Evolutionary conservation across 2,329 filamentous ascomycete genomes (phyloP).

Genomic region (Plectosphaerella plurivora): DNA sequence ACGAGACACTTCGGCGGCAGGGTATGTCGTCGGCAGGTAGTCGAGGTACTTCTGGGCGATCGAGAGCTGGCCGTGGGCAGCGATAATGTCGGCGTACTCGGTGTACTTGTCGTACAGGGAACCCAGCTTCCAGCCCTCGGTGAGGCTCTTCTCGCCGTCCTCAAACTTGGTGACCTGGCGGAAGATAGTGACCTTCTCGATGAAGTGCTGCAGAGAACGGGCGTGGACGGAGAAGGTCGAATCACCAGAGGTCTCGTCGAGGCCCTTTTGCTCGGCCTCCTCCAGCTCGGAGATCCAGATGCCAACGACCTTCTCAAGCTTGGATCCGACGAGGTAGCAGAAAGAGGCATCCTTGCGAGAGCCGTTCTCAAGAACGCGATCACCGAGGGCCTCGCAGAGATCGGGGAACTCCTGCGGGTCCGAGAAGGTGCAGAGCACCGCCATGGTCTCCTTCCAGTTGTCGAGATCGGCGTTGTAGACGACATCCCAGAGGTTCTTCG

Average conservation of each 20-base stretch:
- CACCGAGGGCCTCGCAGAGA: constrained; percentile 90
- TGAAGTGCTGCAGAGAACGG: constrained; percentile 82
- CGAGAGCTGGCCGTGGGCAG: constrained; percentile 79
- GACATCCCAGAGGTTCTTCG: constrained; percentile 96
- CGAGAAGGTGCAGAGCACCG: constrained; percentile 90
- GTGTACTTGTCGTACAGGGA: constrained; percentile 91
- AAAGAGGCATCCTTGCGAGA: constrained; percentile 88
- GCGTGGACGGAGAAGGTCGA: constrained; percentile 92
- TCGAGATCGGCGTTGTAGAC: constrained; percentile 91
- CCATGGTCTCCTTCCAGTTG: constrained; percentile 98
- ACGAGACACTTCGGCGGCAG: constrained; percentile 80
- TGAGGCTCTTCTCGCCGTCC: constrained; percentile 67
- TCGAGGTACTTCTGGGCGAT: constrained; percentile 89
- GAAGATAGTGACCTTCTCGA: constrained; percentile 98
- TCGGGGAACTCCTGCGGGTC: constrained; percentile 88
- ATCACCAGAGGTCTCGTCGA: constrained; percentile 65
- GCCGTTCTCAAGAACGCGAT: constrained; percentile 76
- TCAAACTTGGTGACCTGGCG: constrained; percentile 88
- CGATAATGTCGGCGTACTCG: constrained; percentile 94
- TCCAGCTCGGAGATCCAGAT: constrained; percentile 92
- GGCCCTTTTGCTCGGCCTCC: constrained; percentile 72
- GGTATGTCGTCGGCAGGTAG: constrained; percentile 77
- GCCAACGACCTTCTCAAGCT: constrained; percentile 91
- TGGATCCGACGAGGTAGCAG: constrained; percentile 93
- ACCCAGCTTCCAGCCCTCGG: constrained; percentile 82